Evolutionary conservation across 257 asterid species (phyloP), one percentile per base, ranked within the genome.

Genomic region (Perilla frutescens): DNA sequence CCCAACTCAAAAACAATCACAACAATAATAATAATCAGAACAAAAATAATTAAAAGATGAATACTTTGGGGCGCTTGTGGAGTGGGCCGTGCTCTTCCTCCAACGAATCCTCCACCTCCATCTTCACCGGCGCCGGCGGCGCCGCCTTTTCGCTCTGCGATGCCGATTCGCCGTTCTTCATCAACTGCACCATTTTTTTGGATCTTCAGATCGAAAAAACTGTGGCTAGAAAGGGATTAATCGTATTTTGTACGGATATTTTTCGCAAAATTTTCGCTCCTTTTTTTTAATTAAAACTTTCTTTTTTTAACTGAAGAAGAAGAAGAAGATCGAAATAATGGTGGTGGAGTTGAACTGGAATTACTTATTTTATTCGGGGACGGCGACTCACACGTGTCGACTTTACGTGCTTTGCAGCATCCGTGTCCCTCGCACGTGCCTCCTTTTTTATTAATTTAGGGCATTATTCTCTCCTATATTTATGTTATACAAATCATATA

Each of bases 381-480:
- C 84, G 85, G 86, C 84, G 84, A 75, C 76, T 56, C 76, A 79
- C 88, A 81, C 88, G 86, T 84, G 88, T 74, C 81, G 5, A 47
- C 73, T 66, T 74, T 57, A 54, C 53, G 68, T 40, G 82, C 77
- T 44, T 56, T 55, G 29, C 71, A 58, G 32, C 39, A 78, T 65
- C 72, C 67, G 82, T 64, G 76, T 62, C 79, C 45, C 68, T 72
- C 47, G 79, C 82, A 73, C 82, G 82, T 73, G 82, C 50, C 37
- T 32, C 40, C 29, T 12, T 29, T 7, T 56, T 44, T 2, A 26
- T 65, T 47, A 59, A 36, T 57, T 34, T 34, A 2, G 3, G 37
- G 37, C 26, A 20, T 20, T 20, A 20, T 20, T 20, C 26, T 20
- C 26, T 20, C 26, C 26, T 20, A 20, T 20, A 20, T 20, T 20